Evolutionary conservation across 2,329 filamentous ascomycete genomes (phyloP), one percentile per base, ranked within the genome.

Genomic region (Diaporthe citri): DNA sequence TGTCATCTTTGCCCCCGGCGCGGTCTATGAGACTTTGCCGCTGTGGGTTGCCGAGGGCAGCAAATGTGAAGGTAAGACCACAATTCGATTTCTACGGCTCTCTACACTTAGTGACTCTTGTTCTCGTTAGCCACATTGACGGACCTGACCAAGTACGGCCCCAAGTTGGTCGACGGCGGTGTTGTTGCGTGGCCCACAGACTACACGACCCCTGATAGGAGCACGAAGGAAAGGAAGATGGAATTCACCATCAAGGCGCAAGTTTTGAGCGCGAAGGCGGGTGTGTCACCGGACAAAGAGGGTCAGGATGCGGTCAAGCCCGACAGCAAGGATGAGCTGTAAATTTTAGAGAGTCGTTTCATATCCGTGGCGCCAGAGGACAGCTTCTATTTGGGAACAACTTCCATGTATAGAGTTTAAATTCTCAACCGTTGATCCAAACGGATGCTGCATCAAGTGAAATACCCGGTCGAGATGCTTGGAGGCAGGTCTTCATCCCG

Each of bases 1-100:
- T 2, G 85, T 86, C n/a, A 84, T 89, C 41, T 90, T 90, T 79
- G 87, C 88, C 25, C 88, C 88, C 0, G 88, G 88, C 0, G 88
- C 88, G 13, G 77, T 90, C 13, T 89, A 90, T 74, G 83, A 86
- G 46, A 82, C 85, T 15, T 77, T 89, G 62, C 88, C 88, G 46
- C 81, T 90, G 4, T 90, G 87, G 86, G 84, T 87, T 1, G 87
- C 87, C 1, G 84, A 83, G 74, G 78, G 77, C 9, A 86, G 82
- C 52, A 79, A 81, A 39, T 89, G 88, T 78, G 82, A 85, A 74
- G 85, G 86, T 86, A 76, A 15, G 52, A 43, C 48, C 7, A 22
- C 9, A 4, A 60, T 36, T 25, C 12, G 2, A 22, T 41, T 25
- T 3, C 7, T 20, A 3, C 12, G 3, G 43, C 4, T 20, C 12